Base-by-base conservation (phyloP, 176 grass and related monocot species). In the Aegilops bicornis region DNA sequence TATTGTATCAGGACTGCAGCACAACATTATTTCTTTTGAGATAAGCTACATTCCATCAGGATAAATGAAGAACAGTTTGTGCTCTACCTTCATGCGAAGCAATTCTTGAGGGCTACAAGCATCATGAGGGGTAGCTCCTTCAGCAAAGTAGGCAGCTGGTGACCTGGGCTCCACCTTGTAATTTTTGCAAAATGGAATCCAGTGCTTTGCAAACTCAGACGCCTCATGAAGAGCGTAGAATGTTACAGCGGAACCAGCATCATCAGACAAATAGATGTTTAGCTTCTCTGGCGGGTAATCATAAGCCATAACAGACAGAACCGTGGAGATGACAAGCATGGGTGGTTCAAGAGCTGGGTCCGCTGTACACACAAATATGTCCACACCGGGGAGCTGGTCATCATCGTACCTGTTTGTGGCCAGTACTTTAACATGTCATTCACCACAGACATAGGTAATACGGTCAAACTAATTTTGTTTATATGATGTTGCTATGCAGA, bases 261-360 rank as follows among this genome's bases (percentile, higher is more conserved):
- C 93, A 66, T 95, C 93, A 15, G 93, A 97, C 5, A 94, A 58
- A 84, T 94, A 97, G 7, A 97, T 56, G 58, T 86, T 97, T 32
- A 97, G 74, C 72, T 97, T 94, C 67, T 94, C 90, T 0, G 86
- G 14, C 10, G 88, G 86, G 56, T 92, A 97, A 76, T 97, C 86
- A 58, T 97, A 97, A 29, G 95, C 92, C 95, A 97, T 92, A 9
- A 92, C 86, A 33, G 95, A 97, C 66, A 97, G 85, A 60, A 94
- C 73, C 15, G 92, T 94, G 62, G 85, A 88, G 73, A 94, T 89
- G 52, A 94, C 92, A 80, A 97, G 75, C 80, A 69, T 94, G 27
- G 88, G 92, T 52, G 95, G 95, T 64, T 97, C 95, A 30, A 84
- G 50, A 9, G 60, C 82, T 19, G 86, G 92, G 35, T 97, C 95